Evolutionary conservation across 331 rosid species (phyloP), one percentile per base, ranked within the genome.

Genomic region (Saraca asoca): DNA sequence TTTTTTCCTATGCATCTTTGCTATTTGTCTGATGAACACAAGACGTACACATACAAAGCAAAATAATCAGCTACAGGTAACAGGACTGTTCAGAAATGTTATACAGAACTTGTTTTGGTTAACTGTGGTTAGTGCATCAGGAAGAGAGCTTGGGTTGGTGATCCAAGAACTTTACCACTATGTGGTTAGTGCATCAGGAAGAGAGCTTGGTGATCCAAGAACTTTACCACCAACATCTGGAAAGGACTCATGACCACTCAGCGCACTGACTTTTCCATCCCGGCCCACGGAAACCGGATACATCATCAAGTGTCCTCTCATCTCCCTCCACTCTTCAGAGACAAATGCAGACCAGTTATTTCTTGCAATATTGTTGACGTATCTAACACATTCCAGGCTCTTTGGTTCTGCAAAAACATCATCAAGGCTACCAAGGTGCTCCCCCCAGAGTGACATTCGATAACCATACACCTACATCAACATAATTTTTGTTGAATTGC

Each of bases 401-500:
- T 81, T 71, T 41, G 95, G 91, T 37, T 85, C 85, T 11, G 0
- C 7, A 64, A 73, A 72, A 9, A 7, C 14, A n/a, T 75, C 80
- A 24, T 85, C 87, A 42, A 85, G 19, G 46, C 56, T 41, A 0
- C 85, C 85, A 7, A 88, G 79, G 58, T 88, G 91, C 56, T 83
- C 92, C 0, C 86, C 95, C 95, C 90, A 88, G 0, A 85, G 61
- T 4, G 88, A 83, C 95, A 88, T 85, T 41, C 92, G 48, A 56
- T 83, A 85, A 39, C 95, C 92, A 2, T 88, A 88, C 58, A 88
- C 88, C 90, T 88, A 45, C 77, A 58, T 17, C 63, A 18, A 51
- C 50, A 34, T 19, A 50, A 39, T 16, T 9, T 19, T 42, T 42
- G 62, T 39, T 15, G 52, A 58, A 43, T 45, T 59, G 39, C 13